phyloP scores from a whole-genome alignment of 768 basidiomycete genomes.

The Symmetrospora coprosmae region DNA sequence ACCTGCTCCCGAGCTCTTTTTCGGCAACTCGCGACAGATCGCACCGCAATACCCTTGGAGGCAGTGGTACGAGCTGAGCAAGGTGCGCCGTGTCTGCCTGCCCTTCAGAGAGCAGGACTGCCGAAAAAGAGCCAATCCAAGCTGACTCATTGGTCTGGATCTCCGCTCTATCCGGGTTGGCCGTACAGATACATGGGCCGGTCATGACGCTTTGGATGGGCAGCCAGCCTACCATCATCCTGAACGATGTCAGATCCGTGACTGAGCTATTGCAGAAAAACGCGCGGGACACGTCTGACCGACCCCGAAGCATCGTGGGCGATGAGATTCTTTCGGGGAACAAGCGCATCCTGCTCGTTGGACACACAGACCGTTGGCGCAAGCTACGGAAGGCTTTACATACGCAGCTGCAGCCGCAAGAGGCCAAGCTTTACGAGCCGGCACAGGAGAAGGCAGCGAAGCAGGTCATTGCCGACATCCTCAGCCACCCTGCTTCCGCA shows the following conservation, averaged over 20 bases:
- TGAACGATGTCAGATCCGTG: not conserved
- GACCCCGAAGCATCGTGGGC: constrained; percentile 6
- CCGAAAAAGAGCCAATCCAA: too few relatives aligned
- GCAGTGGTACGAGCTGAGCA: constrained; percentile 7
- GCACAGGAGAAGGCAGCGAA: constrained; percentile 18
- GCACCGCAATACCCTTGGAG: constrained; percentile 7
- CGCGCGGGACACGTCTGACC: constrained; percentile 3
- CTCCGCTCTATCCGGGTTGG: too few relatives aligned
- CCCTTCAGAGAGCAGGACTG: too few relatives aligned
- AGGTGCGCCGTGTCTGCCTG: too few relatives aligned
- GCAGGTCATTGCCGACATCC: not conserved
- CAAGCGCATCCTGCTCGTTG: constrained; percentile 21
- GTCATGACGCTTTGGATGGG: constrained; percentile 12
- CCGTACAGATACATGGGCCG: not conserved
- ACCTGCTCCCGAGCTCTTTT: not conserved
- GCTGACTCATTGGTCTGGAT: too few relatives aligned
- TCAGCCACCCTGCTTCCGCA: constrained; percentile 1
- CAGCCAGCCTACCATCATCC: not conserved
- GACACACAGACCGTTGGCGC: constrained; percentile 20
- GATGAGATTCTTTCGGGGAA: constrained; percentile 9
- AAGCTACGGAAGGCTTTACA: constrained; percentile 15
- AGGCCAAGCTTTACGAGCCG: constrained; percentile 7
- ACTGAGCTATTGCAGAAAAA: not conserved
- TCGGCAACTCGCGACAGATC: constrained; percentile 17
- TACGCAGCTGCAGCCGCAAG: constrained; percentile 12